Evolutionary conservation across 306 rosid genomes (phyloP).

Genomic region (Vachellia collinsii): DNA sequence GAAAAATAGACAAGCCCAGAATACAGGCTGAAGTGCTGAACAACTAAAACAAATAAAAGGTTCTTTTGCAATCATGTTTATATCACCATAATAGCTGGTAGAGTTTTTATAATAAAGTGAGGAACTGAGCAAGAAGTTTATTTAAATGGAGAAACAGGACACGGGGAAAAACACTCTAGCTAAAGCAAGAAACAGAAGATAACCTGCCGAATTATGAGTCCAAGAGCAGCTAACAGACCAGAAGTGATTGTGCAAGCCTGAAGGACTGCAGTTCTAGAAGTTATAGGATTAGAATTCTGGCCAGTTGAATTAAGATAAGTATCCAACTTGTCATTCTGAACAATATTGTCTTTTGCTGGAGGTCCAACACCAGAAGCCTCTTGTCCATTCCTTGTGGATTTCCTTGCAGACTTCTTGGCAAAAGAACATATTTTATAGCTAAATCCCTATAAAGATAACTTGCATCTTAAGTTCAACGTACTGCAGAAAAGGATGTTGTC

Average conservation of each 20-base stretch:
- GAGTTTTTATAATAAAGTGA: background rate
- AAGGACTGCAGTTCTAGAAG: constrained; percentile 75
- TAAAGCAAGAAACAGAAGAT: constrained; percentile 22
- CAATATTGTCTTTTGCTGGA: constrained; percentile 47
- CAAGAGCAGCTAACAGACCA: constrained; percentile 72
- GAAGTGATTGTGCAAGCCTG: constrained; percentile 84
- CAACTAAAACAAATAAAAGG: background rate
- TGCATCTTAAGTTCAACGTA: background rate
- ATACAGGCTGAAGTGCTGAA: constrained; percentile 7
- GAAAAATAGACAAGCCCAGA: constrained; percentile 7
- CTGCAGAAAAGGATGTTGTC: background rate
- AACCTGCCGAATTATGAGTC: constrained; percentile 75
- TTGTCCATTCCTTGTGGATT: constrained; percentile 44
- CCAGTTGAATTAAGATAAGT: constrained; percentile 45
- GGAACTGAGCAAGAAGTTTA: background rate
- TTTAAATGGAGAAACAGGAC: background rate
- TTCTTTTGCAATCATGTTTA: constrained; percentile 27
- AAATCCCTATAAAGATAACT: constrained; percentile 45
- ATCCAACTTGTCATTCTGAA: constrained; percentile 46
- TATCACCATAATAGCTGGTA: constrained; percentile 12
- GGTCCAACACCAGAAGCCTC: constrained; percentile 45
- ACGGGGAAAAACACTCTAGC: constrained; percentile 3
- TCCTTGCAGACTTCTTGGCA: constrained; percentile 65
- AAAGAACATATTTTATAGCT: constrained; percentile 46
- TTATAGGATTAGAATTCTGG: constrained; percentile 41